These are phyloP conservation scores for Wilcoxina mikolae DNA, from an alignment of 495 filamentous ascomycete genomes.

Conservation along the genomic window DNA sequence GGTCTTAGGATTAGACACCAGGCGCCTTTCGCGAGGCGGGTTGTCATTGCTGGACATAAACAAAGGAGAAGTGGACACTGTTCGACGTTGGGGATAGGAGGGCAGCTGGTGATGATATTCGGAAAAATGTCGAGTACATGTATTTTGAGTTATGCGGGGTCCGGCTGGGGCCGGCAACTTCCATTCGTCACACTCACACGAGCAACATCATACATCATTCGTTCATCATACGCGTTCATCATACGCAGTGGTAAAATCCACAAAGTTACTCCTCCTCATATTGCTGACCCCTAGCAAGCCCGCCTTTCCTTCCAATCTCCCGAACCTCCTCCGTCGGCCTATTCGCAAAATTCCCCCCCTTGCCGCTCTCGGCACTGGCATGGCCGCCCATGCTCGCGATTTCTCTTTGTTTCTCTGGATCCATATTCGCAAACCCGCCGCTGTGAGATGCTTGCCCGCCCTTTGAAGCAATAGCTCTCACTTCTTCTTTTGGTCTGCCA, in stretches of 20 bases:
- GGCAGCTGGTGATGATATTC: background rate
- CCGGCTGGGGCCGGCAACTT: background rate
- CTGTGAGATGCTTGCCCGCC: conserved; percentile 31
- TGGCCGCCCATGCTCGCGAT: conserved; percentile 19
- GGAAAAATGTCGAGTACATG: background rate
- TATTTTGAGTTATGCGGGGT: background rate
- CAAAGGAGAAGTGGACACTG: background rate
- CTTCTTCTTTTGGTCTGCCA: conserved; percentile 39
- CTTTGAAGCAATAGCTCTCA: conserved; percentile 38
- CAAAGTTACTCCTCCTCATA: background rate
- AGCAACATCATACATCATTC: background rate
- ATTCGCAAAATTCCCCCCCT: conserved; percentile 52
- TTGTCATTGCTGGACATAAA: background rate
- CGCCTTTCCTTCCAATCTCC: conserved; percentile 38
- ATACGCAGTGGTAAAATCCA: background rate
- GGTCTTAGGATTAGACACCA: background rate
- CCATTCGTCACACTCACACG: background rate
- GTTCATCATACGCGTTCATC: background rate
- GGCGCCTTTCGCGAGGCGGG: background rate
- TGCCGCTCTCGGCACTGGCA: conserved; percentile 27
- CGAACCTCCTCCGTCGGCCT: conserved; percentile 44
- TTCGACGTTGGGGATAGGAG: background rate
- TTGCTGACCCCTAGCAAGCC: conserved; percentile 29
- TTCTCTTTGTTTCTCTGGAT: conserved; percentile 35
- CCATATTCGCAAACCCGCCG: conserved; percentile 32